A percentile compares a stretch with the other conserved stretches of the same genome.
Conservation (phyloP, 768 basidiomycete species). For the Mycena galericulata region DNA sequence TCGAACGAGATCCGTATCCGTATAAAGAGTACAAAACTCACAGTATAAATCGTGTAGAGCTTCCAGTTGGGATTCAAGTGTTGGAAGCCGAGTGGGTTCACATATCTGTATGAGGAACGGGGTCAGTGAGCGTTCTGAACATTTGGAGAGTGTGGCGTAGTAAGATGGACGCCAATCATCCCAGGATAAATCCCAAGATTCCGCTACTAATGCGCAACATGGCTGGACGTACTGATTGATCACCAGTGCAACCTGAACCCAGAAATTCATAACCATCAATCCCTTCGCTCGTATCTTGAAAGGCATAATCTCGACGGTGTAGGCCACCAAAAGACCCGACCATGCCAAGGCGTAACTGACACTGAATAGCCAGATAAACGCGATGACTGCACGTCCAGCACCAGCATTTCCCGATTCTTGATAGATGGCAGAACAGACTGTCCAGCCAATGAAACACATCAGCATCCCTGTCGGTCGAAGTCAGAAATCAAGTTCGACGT, state of each 20-base stretch:
- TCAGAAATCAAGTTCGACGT: constrained; percentile 20
- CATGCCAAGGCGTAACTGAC: constrained; percentile 59
- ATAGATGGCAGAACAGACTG: constrained; percentile 55
- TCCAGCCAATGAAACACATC: constrained; percentile 59
- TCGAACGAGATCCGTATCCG: background rate
- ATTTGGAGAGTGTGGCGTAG: constrained; percentile 14
- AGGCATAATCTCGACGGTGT: constrained; percentile 72
- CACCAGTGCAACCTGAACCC: constrained; percentile 67
- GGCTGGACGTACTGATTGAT: constrained; percentile 67
- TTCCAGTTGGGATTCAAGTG: constrained; percentile 58
- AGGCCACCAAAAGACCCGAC: constrained; percentile 51
- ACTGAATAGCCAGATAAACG: constrained; percentile 70
- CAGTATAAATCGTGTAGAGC: constrained; percentile 55
- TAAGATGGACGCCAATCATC: constrained; percentile 4
- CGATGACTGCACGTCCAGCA: constrained; percentile 63
- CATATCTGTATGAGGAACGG: constrained; percentile 24
- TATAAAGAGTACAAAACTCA: constrained; percentile 10
- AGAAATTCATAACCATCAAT: constrained; percentile 66
- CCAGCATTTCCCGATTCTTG: constrained; percentile 42
- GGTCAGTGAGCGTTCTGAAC: constrained; percentile 21
- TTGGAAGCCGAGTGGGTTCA: constrained; percentile 66
- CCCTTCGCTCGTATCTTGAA: constrained; percentile 71
- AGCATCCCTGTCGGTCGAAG: constrained; percentile 50
- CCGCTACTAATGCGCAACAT: constrained; percentile 6
- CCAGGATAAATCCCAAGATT: constrained; percentile 14